Evolutionary conservation across 2,329 filamentous ascomycete species (phyloP).

Genomic region (Colletotrichum abscissum): DNA sequence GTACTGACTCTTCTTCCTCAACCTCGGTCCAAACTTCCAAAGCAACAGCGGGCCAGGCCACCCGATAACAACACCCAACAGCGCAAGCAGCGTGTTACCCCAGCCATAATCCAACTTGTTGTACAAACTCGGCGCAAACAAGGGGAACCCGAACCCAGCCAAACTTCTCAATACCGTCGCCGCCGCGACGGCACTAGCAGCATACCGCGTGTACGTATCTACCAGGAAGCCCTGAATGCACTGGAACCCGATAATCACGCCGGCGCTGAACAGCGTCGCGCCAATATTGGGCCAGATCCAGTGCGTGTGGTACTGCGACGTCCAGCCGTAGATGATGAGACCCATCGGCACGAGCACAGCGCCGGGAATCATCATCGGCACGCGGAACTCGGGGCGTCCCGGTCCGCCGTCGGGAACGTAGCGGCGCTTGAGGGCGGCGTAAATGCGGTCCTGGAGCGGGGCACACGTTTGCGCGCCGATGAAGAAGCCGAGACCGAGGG

Average conservation of each 20-base stretch:
- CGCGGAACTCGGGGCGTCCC: constrained; percentile 55
- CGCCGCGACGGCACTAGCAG: constrained; percentile 57
- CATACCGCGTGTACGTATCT: constrained; percentile 58
- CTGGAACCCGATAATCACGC: constrained; percentile 55
- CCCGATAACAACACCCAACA: constrained; percentile 51
- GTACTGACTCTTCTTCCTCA: constrained; percentile 43
- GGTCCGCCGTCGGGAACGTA: constrained; percentile 46
- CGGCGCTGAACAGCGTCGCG: constrained; percentile 49
- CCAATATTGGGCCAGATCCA: constrained; percentile 60
- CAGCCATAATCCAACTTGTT: constrained; percentile 52
- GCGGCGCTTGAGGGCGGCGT: constrained; percentile 54
- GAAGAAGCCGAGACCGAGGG: constrained; percentile 59
- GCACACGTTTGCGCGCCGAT: constrained; percentile 59
- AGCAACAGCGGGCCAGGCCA: constrained; percentile 56
- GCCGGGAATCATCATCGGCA: constrained; percentile 54
- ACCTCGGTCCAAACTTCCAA: constrained; percentile 55
- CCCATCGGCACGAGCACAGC: constrained; percentile 55
- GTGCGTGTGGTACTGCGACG: constrained; percentile 52
- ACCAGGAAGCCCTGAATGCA: constrained; percentile 59
- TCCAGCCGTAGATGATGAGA: constrained; percentile 59
- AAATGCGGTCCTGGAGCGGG: constrained; percentile 57
- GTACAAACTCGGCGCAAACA: constrained; percentile 62
- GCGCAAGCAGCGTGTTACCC: constrained; percentile 56
- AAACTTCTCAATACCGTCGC: constrained; percentile 58
- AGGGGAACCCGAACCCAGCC: constrained; percentile 62